Base-by-base conservation (phyloP, 305 asterid genomes). In the Euphrasia arctica region DNA sequence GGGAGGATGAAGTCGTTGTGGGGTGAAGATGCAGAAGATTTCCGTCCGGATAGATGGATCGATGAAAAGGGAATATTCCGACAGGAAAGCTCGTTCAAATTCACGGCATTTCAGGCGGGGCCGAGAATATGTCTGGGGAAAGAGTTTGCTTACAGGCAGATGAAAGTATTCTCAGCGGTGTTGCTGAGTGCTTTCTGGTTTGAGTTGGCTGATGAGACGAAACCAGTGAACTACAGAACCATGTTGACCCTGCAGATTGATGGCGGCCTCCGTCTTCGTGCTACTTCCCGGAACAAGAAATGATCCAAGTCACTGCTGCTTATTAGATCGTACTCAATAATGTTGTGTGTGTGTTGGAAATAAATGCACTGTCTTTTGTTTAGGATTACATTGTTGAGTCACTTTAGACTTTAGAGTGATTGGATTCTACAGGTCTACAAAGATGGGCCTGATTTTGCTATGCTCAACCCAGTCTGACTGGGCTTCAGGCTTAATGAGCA, bases 1-100 rank as follows among this genome's bases (percentile, higher is more conserved):
- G 96, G 95, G 0, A 82, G 95, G 80, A 86, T 86, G 87, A 78
- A 78, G 72, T 77, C 66, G 0, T 57, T 89, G 51, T 89, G 96
- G 96, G 92, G 95, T 0, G 89, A 86, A 9, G 92, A 86, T 71
- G 96, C 95, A 1, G 90, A 81, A 75, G 93, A 72, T 62, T 89
- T 79, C 62, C 66, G 72, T 52, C 95, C 95, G 0, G 87, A 84
- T 72, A 79, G 95, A 77, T 89, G 92, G 95, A 74, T 86, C 0
- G 77, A 89, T 34, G 64, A 77, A 3, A 79, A 80, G 22, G 87
- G 85, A 4, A 47, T 68, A 36, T 85, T 85, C 70, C 74, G 58
- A 63, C 84, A 65, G 1, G 80, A 85, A 68, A 85, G 89, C 76
- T 64, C 93, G 2, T 83, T 83, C 54, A 85, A 85, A 61, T 85